Conservation (phyloP, 73 alveolate genomes). For the Effrenium voratum region DNA sequence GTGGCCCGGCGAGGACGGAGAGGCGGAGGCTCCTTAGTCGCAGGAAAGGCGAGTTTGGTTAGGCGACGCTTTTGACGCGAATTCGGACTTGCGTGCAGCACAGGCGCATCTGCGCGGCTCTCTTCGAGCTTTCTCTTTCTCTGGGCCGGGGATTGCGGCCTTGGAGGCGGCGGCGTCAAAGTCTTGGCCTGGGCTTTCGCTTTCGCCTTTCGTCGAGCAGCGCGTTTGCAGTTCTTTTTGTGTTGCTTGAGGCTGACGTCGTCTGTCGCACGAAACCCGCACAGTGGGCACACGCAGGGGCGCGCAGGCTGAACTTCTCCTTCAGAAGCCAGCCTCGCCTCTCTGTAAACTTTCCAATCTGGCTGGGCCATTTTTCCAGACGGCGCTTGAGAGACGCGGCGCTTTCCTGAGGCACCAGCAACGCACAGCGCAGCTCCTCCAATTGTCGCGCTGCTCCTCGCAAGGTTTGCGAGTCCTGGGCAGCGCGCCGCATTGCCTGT, state of each 20-base stretch:
- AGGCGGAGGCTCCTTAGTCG: too few species aligned
- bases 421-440: neutral
- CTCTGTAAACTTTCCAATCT: neutral
- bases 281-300: neutral
- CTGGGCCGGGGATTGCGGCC: neutral
- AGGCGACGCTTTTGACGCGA: too few species aligned
- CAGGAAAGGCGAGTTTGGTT: too few species aligned
- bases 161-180: too few species aligned
- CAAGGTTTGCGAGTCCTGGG: too few species aligned
- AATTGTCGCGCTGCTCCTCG: too few species aligned
- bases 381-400: neutral
- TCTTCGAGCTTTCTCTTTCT: neutral
- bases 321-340: neutral
- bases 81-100: too few species aligned
- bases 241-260: neutral
- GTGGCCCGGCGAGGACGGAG: neutral
- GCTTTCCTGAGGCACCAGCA: neutral
- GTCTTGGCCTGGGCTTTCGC: neutral
- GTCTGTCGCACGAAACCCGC: conserved; percentile 9
- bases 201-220: neutral
- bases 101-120: too few species aligned
- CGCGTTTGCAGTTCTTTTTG: neutral
- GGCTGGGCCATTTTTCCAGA: neutral
- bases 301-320: neutral
- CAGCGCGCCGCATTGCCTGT: conserved; percentile 1